Evolutionary conservation across 2,329 filamentous ascomycete species (phyloP).

Genomic region (Neopestalotiopsis sp.): DNA sequence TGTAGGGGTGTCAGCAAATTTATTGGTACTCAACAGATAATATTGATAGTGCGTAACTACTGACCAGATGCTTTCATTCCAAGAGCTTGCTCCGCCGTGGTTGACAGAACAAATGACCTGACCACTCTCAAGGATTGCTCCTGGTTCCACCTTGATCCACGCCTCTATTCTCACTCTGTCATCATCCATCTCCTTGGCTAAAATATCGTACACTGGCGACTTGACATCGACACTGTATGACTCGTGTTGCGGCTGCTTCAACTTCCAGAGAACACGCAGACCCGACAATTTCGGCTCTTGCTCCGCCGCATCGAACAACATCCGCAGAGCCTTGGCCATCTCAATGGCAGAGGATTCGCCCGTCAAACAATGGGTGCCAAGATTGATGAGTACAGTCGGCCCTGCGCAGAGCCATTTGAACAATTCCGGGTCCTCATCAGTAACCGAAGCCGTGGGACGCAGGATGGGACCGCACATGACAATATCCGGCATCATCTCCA

Average conservation of each 20-base stretch:
- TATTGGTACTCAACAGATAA: no score
- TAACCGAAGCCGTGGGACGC: constrained; percentile 39
- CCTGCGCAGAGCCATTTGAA: constrained; percentile 21
- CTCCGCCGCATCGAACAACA: constrained; percentile 36
- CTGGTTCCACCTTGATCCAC: constrained; percentile 1
- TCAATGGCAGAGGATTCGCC: constrained; percentile 36
- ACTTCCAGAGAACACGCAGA: constrained; percentile 44
- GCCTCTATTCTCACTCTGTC: constrained; percentile 4
- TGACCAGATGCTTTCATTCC: constrained; percentile 22
- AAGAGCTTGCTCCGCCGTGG: constrained; percentile 42
- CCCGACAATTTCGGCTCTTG: constrained; percentile 30
- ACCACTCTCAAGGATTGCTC: constrained; percentile 23
- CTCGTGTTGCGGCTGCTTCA: constrained; percentile 22
- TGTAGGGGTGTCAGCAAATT: background rate
- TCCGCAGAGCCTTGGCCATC: constrained; percentile 38
- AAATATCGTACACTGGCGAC: constrained; percentile 21
- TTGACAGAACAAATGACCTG: constrained; percentile 38
- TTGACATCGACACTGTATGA: constrained; percentile 16
- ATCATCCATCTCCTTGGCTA: constrained; percentile 21
- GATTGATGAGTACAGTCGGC: constrained; percentile 25
- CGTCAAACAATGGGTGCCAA: constrained; percentile 38
- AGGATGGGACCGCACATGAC: constrained; percentile 45
- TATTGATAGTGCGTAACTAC: background rate
- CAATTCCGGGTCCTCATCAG: constrained; percentile 42
- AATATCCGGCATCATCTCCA: constrained; percentile 19